Base-by-base conservation (phyloP, 441 rosid genomes). In the Capsella rubella region DNA sequence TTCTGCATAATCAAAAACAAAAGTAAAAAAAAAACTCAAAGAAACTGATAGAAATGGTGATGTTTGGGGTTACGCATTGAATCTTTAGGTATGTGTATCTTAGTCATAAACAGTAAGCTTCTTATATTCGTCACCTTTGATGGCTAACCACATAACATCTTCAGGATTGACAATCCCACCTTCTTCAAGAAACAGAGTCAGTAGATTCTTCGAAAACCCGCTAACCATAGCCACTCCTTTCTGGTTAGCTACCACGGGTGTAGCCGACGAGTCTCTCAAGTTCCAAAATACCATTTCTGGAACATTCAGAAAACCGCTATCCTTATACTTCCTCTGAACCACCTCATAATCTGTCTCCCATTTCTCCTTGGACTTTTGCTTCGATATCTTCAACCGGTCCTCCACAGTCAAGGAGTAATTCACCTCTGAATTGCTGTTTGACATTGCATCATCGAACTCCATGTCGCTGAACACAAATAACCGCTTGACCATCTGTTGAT, bases 261-360 rank as follows among this genome's bases (percentile, higher is more conserved):
- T 87, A 0, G 84, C 56, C 2, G 31, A 21, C 1, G 87, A 86
- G 63, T 70, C 46, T 42, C 85, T 75, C 6, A 80, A 54, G 70
- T 87, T 85, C 91, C 86, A 81, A 61, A 87, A 83, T 40, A 83
- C 82, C 7, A 79, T 83, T 59, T 85, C 81, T 0, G 83, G 84
- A 28, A 71, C 70, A 18, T 35, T 73, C 35, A 28, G 57, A 57
- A 78, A 74, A 10, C 81, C 82, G 0, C 43, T 14, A 39, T 76
- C 73, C 27, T 56, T 21, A 40, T 65, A 84, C 74, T 84, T 87
- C 64, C 80, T 80, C 71, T 12, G 50, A 37, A 85, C 69, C 4
- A 73, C 78, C 59, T 78, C 72, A 50, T 82, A 75, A 60, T 87
- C 84, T 0, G 82, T 85, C 47, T 85, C 85, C 85, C 89, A 87